Evolutionary conservation across 2,329 filamentous ascomycete genomes (phyloP).

Genomic region (Fusarium bactridioides): DNA sequence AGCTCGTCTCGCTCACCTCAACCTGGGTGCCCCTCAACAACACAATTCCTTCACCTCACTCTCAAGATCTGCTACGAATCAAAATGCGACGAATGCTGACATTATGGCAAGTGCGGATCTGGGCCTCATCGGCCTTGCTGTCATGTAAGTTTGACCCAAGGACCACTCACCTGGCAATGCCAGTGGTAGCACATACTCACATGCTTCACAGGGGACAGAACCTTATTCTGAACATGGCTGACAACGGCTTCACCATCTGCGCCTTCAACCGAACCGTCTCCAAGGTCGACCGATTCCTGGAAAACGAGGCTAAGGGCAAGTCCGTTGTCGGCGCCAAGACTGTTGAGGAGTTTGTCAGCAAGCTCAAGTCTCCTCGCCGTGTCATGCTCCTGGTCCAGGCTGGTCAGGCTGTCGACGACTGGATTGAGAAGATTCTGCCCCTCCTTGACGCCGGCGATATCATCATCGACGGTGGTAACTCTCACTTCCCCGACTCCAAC

Average conservation of each 20-base stretch:
- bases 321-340: constrained; percentile 92
- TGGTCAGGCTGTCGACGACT: constrained; percentile 96
- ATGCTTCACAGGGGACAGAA: constrained; percentile 71
- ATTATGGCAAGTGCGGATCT: constrained; percentile 77
- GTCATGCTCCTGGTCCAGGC: constrained; percentile 99
- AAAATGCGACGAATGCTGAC: constrained; percentile 62
- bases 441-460: constrained; percentile 88
- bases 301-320: constrained; percentile 94
- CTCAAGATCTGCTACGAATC: constrained; percentile 35
- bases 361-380: constrained; percentile 96
- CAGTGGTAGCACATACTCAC: constrained; percentile 26
- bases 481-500: constrained; percentile 99
- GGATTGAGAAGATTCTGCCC: constrained; percentile 93
- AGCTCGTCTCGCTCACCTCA: constrained; percentile 77
- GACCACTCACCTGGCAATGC: constrained; percentile 11
- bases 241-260: constrained; percentile 94
- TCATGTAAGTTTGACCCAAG: constrained; percentile 69
- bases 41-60: constrained; percentile 46
- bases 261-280: constrained; percentile 98
- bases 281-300: constrained; percentile 96
- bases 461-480: constrained; percentile 99
- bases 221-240: constrained; percentile 88
- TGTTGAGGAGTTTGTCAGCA: constrained; percentile 91
- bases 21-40: constrained; percentile 69
- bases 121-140: constrained; percentile 90